phyloP scores from a whole-genome alignment of 768 basidiomycete species.

The Hypsizygus marmoreus region DNA sequence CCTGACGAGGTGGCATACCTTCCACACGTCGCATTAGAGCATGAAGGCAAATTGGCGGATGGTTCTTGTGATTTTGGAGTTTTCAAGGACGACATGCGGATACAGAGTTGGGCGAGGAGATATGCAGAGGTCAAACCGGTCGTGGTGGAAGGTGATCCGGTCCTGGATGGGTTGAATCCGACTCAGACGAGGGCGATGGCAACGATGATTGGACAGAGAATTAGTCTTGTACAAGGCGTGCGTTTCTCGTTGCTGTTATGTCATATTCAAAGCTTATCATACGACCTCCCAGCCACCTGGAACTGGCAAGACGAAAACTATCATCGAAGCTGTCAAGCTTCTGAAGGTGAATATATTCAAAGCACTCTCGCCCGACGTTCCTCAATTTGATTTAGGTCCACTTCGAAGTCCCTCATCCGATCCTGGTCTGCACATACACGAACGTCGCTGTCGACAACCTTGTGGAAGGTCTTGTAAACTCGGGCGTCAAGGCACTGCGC shows the following conservation, averaged over 20 bases:
- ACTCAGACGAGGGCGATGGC: constrained; percentile 86
- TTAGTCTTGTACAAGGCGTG: constrained; percentile 88
- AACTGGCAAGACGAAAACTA: constrained; percentile 92
- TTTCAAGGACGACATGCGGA: constrained; percentile 72
- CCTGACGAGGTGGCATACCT: constrained; percentile 41
- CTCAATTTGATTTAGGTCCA: constrained; percentile 46
- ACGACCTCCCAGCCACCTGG: constrained; percentile 68
- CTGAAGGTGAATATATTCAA: constrained; percentile 56
- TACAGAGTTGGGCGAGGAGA: constrained; percentile 80
- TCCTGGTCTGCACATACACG: constrained; percentile 93
- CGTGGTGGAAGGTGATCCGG: constrained; percentile 76
- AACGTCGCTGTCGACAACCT: constrained; percentile 94
- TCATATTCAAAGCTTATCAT: neutral
- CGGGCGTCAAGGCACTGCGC: constrained; percentile 73
- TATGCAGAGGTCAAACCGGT: constrained; percentile 63
- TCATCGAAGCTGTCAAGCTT: constrained; percentile 80
- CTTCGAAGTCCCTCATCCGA: constrained; percentile 80
- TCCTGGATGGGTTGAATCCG: constrained; percentile 60
- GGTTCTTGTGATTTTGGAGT: constrained; percentile 38
- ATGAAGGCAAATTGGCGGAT: constrained; percentile 19
- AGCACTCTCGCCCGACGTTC: neutral
- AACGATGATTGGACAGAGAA: constrained; percentile 77
- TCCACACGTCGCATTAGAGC: constrained; percentile 38
- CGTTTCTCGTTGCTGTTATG: constrained; percentile 26
- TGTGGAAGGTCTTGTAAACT: constrained; percentile 66